Conservation (phyloP, 805 yeast species). For the Yamadazyma akitaensis region DNA sequence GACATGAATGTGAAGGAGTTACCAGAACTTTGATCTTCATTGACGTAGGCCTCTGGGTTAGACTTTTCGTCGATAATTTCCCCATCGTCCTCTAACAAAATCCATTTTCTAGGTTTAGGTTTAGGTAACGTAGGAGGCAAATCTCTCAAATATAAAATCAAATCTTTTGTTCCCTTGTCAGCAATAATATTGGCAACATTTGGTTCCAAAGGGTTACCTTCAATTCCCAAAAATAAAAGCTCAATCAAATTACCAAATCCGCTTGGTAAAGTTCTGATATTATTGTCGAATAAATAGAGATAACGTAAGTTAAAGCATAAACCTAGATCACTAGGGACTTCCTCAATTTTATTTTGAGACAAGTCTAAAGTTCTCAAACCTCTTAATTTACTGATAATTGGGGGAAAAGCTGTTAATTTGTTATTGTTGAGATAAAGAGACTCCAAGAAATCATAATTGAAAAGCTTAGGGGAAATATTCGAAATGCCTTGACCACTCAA, state of each 20-base stretch:
- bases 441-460: slow-evolving; percentile 80
- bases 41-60: slow-evolving; percentile 30
- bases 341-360: slow-evolving; percentile 68
- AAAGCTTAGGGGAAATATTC: slow-evolving; percentile 66
- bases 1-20: slow-evolving; percentile 72
- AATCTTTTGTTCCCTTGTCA: slow-evolving; percentile 79
- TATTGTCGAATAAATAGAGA: slow-evolving; percentile 84
- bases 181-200: slow-evolving; percentile 64
- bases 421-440: slow-evolving; percentile 86
- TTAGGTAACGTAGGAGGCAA: slow-evolving; percentile 57
- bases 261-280: slow-evolving; percentile 68
- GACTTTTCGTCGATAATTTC: slow-evolving; percentile 44
- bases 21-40: slow-evolving; percentile 24
- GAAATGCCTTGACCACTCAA: slow-evolving; percentile 84
- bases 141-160: slow-evolving; percentile 80
- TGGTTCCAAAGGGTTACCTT: slow-evolving; percentile 83
- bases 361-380: slow-evolving; percentile 81
- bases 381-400: slow-evolving; percentile 60
- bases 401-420: slow-evolving; percentile 65
- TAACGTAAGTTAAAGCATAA: slow-evolving; percentile 75
- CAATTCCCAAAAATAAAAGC: slow-evolving; percentile 83
- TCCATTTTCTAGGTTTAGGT: slow-evolving; percentile 80
- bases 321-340: slow-evolving; percentile 84
- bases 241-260: slow-evolving; percentile 85
- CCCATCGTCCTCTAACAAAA: slow-evolving; percentile 73